phyloP scores from a whole-genome alignment of 202 grass and related monocot genomes.

The Musa balbisiana region DNA sequence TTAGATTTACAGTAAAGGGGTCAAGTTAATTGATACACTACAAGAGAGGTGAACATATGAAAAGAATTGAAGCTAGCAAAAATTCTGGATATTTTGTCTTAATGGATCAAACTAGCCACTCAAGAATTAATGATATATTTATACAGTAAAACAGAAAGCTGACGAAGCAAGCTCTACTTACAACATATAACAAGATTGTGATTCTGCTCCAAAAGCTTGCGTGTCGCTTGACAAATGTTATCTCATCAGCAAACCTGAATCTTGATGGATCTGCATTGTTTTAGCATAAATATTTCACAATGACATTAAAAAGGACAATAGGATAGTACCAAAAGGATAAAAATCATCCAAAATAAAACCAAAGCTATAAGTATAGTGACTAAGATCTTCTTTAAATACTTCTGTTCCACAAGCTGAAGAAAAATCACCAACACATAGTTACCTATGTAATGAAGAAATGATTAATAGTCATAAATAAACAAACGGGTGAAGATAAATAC shows the following conservation, averaged over 20 bases:
- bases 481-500: too few relatives aligned
- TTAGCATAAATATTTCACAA: neutral
- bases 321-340: neutral
- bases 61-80: neutral
- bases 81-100: neutral
- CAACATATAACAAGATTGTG: neutral
- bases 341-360: neutral
- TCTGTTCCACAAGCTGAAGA: too few relatives aligned
- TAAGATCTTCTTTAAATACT: too few relatives aligned
- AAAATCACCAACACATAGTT: too few relatives aligned
- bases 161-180: slow-evolving; percentile 2
- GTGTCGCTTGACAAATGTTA: neutral
- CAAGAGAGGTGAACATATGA: neutral
- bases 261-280: slow-evolving; percentile 15
- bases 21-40: neutral
- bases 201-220: slow-evolving; percentile 2
- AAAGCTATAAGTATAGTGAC: neutral
- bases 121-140: too few relatives aligned
- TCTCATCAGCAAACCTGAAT: slow-evolving; percentile 10
- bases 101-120: too few relatives aligned
- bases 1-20: neutral
- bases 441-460: too few relatives aligned
- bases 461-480: too few relatives aligned
- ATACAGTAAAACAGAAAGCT: neutral
- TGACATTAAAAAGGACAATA: neutral